These are phyloP conservation scores for Plasmopara viticola DNA, from an alignment of 352 stramenopile genomes.

Conservation along the genomic window DNA sequence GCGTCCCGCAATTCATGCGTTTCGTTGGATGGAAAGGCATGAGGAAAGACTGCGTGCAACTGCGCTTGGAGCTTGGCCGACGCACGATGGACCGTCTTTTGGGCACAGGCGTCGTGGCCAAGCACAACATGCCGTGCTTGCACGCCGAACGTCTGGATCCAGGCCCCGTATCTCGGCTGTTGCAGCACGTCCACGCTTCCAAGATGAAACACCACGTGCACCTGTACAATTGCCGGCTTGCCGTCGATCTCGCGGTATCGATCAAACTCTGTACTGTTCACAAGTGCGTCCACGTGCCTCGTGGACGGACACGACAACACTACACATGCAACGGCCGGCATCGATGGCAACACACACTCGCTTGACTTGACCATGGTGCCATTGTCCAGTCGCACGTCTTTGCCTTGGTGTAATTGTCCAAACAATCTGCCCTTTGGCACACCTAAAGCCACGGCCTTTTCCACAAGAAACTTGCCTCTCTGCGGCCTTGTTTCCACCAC, in stretches of 20 bases:
- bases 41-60: slow-evolving; percentile 57
- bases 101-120: slow-evolving; percentile 36
- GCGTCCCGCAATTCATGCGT: slow-evolving; percentile 40
- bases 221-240: slow-evolving; percentile 28
- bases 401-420: slow-evolving; percentile 68
- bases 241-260: slow-evolving; percentile 29
- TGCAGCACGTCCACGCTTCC: slow-evolving; percentile 35
- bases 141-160: slow-evolving; percentile 47
- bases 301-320: slow-evolving; percentile 58
- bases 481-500: slow-evolving; percentile 65
- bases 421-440: slow-evolving; percentile 76
- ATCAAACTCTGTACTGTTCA: slow-evolving; percentile 31
- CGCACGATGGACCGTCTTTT: slow-evolving; percentile 68
- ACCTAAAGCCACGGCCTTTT: slow-evolving; percentile 55
- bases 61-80: slow-evolving; percentile 68
- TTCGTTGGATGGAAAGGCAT: slow-evolving; percentile 48
- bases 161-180: slow-evolving; percentile 54
- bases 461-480: slow-evolving; percentile 74
- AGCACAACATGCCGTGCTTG: slow-evolving; percentile 59
- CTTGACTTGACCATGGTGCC: slow-evolving; percentile 51
- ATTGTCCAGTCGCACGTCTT: slow-evolving; percentile 67
- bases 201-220: slow-evolving; percentile 65
- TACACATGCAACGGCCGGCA: slow-evolving; percentile 42
- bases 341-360: slow-evolving; percentile 64
- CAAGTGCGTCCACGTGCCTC: slow-evolving; percentile 55